Conservation (phyloP, 2,329 filamentous ascomycete species). For the Xylariaceae sp. region DNA sequence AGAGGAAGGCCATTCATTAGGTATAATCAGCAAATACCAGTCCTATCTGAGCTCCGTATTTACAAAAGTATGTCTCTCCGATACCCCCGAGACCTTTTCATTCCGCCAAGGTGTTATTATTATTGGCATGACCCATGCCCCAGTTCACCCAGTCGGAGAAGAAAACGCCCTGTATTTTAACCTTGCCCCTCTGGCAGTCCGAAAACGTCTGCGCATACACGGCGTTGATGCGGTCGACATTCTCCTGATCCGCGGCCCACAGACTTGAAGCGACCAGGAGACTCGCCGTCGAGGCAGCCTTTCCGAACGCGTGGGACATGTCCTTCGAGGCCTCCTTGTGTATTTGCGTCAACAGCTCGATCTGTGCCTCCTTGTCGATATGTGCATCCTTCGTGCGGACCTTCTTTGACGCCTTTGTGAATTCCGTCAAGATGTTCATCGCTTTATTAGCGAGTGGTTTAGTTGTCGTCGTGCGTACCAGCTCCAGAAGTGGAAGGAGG, state of each 20-base stretch:
- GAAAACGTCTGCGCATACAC: conserved; percentile 61
- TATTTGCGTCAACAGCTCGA: conserved; percentile 57
- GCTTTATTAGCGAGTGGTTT: conserved; percentile 72
- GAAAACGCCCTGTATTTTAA: conserved; percentile 58
- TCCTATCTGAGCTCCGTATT: neutral
- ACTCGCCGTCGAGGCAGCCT: conserved; percentile 67
- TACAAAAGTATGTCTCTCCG: too few relatives aligned
- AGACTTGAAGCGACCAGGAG: conserved; percentile 61
- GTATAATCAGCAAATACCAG: neutral
- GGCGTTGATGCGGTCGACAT: conserved; percentile 50
- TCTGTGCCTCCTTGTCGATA: conserved; percentile 40
- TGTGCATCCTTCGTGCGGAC: conserved; percentile 38
- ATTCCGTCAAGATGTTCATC: conserved; percentile 63
- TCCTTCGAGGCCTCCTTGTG: conserved; percentile 62
- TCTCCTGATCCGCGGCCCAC: conserved; percentile 47
- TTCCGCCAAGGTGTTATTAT: conserved; percentile 8
- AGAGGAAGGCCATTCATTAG: conserved; percentile 5
- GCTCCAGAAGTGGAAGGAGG: conserved; percentile 68
- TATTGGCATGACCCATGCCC: conserved; percentile 48
- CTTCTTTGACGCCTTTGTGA: conserved; percentile 63
- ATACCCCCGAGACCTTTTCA: neutral
- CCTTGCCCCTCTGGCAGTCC: conserved; percentile 52
- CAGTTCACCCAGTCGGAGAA: conserved; percentile 72
- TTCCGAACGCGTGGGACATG: conserved; percentile 63
- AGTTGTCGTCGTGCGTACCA: conserved; percentile 69